Percentiles rank a stretch among this genome's conserved stretches.
Evolutionary conservation across 371 early-diverging fungal species (phyloP).

Genomic region (Mortierella sp.): DNA sequence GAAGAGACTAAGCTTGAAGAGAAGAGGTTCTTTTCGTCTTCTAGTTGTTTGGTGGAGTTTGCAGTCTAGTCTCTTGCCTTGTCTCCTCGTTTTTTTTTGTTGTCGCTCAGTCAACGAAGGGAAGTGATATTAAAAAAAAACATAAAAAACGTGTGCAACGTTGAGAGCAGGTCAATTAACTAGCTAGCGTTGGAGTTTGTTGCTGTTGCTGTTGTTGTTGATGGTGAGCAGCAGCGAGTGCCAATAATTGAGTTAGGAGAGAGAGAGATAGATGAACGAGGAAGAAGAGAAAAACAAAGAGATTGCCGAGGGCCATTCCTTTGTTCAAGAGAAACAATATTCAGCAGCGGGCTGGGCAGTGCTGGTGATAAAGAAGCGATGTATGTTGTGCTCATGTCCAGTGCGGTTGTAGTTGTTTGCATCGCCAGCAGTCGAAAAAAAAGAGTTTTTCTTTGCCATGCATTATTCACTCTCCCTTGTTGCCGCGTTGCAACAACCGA

Average conservation of each 20-base stretch:
- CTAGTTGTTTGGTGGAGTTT: neutral
- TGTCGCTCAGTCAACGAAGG: neutral
- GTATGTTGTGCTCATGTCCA: too few relatives aligned
- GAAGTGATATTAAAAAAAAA: neutral
- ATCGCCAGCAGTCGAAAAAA: too few relatives aligned
- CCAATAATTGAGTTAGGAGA: neutral
- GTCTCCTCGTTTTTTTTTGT: neutral
- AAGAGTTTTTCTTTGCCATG: too few relatives aligned
- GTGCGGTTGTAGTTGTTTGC: too few relatives aligned
- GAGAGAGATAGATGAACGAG: neutral
- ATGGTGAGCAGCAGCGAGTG: neutral
- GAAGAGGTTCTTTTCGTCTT: neutral
- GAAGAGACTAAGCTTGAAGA: neutral
- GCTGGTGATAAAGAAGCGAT: too few relatives aligned
- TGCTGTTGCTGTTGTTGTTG: neutral
- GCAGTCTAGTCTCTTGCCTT: neutral
- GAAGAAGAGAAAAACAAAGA: neutral
- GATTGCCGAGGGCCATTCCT: neutral
- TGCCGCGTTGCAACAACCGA: too few relatives aligned
- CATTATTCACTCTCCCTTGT: too few relatives aligned
- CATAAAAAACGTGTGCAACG: slow-evolving; percentile 21
- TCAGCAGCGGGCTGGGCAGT: too few relatives aligned
- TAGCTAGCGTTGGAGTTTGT: neutral
- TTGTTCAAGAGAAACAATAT: neutral
- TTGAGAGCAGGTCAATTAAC: slow-evolving; percentile 14